These are phyloP conservation scores for Babjeviella inositovora DNA, from an alignment of 805 yeast species.

Conservation along the genomic window DNA sequence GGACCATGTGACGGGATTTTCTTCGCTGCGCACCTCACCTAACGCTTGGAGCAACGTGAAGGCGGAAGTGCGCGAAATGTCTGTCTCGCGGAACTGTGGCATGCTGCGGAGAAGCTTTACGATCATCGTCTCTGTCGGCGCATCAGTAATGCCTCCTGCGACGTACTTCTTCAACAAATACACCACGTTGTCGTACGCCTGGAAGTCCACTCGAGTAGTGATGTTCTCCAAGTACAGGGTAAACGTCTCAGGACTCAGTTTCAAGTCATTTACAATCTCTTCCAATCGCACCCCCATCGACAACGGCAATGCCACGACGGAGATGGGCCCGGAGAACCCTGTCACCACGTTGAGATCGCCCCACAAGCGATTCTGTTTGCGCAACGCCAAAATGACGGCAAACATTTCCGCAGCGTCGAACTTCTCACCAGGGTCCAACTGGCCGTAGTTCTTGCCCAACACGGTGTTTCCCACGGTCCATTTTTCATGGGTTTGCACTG, in stretches of 20 bases:
- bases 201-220: constrained; percentile 8
- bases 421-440: constrained; percentile 3
- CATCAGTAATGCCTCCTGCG: constrained; percentile 32
- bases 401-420: constrained; percentile 13
- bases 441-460: constrained; percentile 11
- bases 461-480: constrained; percentile 10
- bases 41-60: constrained; percentile 27
- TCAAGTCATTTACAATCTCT: constrained; percentile 10
- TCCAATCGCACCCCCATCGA: constrained; percentile 15
- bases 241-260: constrained; percentile 8
- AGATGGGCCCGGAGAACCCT: constrained; percentile 18
- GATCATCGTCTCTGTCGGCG: constrained; percentile 30
- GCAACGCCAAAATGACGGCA: constrained; percentile 30
- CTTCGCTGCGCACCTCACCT: constrained; percentile 9
- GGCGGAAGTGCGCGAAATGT: constrained; percentile 35
- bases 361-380: constrained; percentile 33
- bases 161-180: constrained; percentile 35
- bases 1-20: constrained; percentile 39
- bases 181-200: constrained; percentile 17
- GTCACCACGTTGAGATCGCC: constrained; percentile 11
- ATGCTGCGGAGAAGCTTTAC: constrained; percentile 17
- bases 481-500: constrained; percentile 6
- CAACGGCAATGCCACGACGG: constrained; percentile 26
- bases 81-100: constrained; percentile 14
- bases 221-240: constrained; percentile 9